phyloP scores from a whole-genome alignment of 2,329 filamentous ascomycete genomes.

The Trichothecium roseum region DNA sequence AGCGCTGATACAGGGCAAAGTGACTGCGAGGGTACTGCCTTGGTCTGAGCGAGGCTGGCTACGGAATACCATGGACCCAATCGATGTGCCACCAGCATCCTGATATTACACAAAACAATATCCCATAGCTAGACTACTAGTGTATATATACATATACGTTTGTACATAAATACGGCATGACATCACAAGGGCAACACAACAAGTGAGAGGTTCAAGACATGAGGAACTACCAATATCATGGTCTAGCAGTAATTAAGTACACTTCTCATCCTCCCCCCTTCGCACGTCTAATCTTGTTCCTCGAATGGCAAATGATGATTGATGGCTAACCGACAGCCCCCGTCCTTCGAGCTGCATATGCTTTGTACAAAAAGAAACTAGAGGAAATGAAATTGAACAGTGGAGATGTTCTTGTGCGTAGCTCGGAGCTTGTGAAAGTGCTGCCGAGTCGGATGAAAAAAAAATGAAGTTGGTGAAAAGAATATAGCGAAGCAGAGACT shows the following conservation, averaged over 20 bases:
- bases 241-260: conserved; percentile 6
- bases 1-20: conserved; percentile 74
- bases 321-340: conserved; percentile 1
- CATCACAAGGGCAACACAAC: not conserved
- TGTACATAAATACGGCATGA: too few species aligned
- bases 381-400: conserved; percentile 4
- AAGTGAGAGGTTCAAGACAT: not conserved
- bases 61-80: conserved; percentile 28
- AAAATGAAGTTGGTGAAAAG: too few species aligned
- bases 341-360: conserved; percentile 17
- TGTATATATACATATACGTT: too few species aligned
- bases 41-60: conserved; percentile 41
- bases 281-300: not conserved
- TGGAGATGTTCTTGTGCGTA: too few species aligned
- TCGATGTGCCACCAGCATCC: too few species aligned
- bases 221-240: conserved; percentile 3
- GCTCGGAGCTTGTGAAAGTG: too few species aligned
- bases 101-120: too few species aligned
- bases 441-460: too few species aligned
- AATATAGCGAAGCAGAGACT: too few species aligned
- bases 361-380: conserved; percentile 17
- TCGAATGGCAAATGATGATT: too few species aligned
- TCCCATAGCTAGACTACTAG: too few species aligned
- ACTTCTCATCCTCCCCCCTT: conserved; percentile 1
- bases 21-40: conserved; percentile 53